Conservation (phyloP, 2,329 filamentous ascomycete species). For the Dothideomycetidae sp. region DNA sequence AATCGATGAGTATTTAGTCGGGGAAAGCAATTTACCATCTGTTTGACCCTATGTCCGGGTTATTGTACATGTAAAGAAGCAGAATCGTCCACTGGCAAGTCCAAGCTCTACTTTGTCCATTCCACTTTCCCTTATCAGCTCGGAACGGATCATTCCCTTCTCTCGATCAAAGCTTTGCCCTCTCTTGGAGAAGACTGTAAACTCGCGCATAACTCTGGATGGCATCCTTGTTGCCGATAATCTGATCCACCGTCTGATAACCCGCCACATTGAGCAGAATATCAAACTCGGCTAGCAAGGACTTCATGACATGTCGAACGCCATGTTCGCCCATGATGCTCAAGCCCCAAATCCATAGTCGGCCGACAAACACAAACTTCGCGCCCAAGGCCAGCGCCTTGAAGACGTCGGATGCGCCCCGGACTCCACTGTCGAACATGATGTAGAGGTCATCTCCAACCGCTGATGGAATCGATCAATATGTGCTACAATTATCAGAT, state of each 20-base stretch:
- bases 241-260: conserved; percentile 38
- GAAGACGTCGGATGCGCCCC: conserved; percentile 43
- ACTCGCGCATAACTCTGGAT: conserved; percentile 18
- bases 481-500: conserved; percentile 5
- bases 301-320: conserved; percentile 47
- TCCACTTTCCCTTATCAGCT: too few relatives aligned
- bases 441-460: conserved; percentile 39
- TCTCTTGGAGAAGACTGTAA: conserved; percentile 16
- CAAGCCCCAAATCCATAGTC: conserved; percentile 47
- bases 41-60: too few relatives aligned
- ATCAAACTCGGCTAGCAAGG: conserved; percentile 47
- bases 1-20: too few relatives aligned
- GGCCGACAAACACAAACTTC: conserved; percentile 47
- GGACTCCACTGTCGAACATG: conserved; percentile 47
- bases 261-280: conserved; percentile 47
- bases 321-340: conserved; percentile 46
- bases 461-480: conserved; percentile 18
- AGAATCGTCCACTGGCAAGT: too few relatives aligned
- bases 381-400: conserved; percentile 49
- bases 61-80: too few relatives aligned
- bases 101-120: too few relatives aligned
- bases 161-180: conserved; percentile 15
- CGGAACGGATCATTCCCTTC: too few relatives aligned
- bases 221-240: conserved; percentile 27
- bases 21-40: too few relatives aligned